phyloP scores from a whole-genome alignment of 495 filamentous ascomycete species.

The Penicillium simplicissimum region DNA sequence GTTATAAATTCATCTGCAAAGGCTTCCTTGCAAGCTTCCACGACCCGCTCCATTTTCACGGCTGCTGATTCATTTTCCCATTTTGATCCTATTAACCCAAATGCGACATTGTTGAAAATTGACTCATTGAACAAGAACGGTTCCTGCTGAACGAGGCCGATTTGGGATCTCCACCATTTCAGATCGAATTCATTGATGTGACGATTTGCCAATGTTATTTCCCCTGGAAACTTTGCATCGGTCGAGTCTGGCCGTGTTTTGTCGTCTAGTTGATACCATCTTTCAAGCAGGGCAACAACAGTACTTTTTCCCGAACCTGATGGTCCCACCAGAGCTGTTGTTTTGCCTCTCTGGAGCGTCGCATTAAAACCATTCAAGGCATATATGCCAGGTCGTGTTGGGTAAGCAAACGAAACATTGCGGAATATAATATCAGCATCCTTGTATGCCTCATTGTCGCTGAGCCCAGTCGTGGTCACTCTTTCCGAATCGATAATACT shows the following conservation, averaged over 20 bases:
- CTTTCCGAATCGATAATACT: background rate
- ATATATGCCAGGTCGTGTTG: background rate
- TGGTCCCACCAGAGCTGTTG: background rate
- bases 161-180: background rate
- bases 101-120: conserved; percentile 28
- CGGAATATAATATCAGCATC: background rate
- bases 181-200: background rate
- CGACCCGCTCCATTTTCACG: conserved; percentile 45
- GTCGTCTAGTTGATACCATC: background rate
- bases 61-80: conserved; percentile 53
- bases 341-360: background rate
- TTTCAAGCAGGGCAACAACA: background rate
- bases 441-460: background rate
- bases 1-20: conserved; percentile 49
- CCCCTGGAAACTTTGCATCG: no score
- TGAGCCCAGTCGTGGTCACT: background rate
- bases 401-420: background rate
- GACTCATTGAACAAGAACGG: background rate
- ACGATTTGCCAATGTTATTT: no score
- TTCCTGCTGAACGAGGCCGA: background rate
- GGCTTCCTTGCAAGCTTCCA: conserved; percentile 65
- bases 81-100: conserved; percentile 68
- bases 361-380: background rate
- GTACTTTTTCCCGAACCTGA: background rate
- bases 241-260: no score